A percentile compares a stretch with the other conserved stretches of the same genome.
phyloP scores from a whole-genome alignment of 2,329 filamentous ascomycete genomes.

The Ambrosiella cleistominuta region DNA sequence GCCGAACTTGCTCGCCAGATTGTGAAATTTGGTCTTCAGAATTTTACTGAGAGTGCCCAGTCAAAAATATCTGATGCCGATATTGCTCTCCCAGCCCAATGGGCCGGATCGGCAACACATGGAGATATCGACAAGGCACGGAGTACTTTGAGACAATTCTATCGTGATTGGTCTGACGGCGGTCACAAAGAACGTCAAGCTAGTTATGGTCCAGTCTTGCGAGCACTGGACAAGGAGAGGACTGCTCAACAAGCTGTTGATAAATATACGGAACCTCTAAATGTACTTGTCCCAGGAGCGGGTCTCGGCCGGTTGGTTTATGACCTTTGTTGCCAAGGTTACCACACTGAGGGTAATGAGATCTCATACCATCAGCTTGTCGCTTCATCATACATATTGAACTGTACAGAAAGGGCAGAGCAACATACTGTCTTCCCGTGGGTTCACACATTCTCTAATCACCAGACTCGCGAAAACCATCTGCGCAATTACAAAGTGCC shows the following conservation, averaged over 20 bases:
- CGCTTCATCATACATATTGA: constrained; percentile 61
- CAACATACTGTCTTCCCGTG: constrained; percentile 70
- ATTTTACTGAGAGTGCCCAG: constrained; percentile 29
- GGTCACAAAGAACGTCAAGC: constrained; percentile 57
- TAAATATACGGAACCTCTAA: constrained; percentile 22
- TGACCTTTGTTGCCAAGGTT: constrained; percentile 61
- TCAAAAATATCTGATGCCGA: constrained; percentile 16
- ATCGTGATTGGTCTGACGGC: constrained; percentile 79
- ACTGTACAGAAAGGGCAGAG: constrained; percentile 39
- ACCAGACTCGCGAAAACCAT: constrained; percentile 55
- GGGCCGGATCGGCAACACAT: constrained; percentile 53
- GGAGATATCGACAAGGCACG: constrained; percentile 77
- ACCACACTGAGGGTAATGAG: constrained; percentile 71
- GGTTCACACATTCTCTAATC: constrained; percentile 76
- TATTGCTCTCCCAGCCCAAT: constrained; percentile 38
- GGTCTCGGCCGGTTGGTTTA: constrained; percentile 80
- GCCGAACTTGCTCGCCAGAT: constrained; percentile 69
- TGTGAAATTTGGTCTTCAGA: constrained; percentile 46
- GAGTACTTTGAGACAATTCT: constrained; percentile 84
- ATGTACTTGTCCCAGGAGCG: constrained; percentile 73
- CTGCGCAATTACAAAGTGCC: constrained; percentile 57
- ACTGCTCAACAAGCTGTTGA: constrained; percentile 10
- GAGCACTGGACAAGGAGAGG: constrained; percentile 39
- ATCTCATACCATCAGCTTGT: constrained; percentile 96
- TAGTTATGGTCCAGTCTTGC: constrained; percentile 58